Evolutionary conservation across 2,329 filamentous ascomycete genomes (phyloP).

Genomic region (Colletotrichum sp.): DNA sequence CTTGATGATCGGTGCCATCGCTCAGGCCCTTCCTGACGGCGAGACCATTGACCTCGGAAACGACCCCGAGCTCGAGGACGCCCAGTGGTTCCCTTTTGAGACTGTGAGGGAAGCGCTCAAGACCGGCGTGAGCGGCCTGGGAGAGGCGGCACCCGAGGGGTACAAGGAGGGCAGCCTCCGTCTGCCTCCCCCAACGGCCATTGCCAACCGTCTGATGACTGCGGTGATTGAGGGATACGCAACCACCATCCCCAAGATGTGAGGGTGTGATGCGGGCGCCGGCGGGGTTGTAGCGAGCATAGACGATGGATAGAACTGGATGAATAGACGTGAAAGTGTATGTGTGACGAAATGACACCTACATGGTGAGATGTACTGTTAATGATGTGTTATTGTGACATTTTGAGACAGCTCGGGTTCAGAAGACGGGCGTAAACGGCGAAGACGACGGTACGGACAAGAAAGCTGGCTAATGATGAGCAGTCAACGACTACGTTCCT

Average conservation of each 20-base stretch:
- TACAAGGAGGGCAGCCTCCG: constrained; percentile 81
- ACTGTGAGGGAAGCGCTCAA: constrained; percentile 79
- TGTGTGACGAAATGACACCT: neutral
- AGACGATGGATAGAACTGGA: constrained; percentile 31
- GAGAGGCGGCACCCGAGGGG: constrained; percentile 64
- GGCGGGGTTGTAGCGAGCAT: neutral
- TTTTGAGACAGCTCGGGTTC: neutral
- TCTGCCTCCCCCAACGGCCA: constrained; percentile 84
- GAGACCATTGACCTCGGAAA: constrained; percentile 84
- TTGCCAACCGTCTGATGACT: constrained; percentile 86
- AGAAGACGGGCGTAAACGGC: neutral
- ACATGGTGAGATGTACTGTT: neutral
- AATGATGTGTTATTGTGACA: neutral
- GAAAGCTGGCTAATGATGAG: neutral
- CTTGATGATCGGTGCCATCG: constrained; percentile 87
- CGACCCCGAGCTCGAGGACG: constrained; percentile 89
- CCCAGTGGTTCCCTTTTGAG: constrained; percentile 84
- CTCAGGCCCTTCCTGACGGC: constrained; percentile 77
- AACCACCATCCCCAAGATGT: constrained; percentile 58
- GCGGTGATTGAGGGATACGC: constrained; percentile 81
- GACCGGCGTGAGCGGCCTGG: constrained; percentile 70
- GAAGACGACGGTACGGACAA: neutral
- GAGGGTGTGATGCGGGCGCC: neutral
- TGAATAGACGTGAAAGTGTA: neutral
- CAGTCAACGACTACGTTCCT: neutral